Evolutionary conservation across 2,329 filamentous ascomycete genomes (phyloP), one percentile per base, ranked within the genome.

Genomic region (Ophiostoma novo-ulmi): DNA sequence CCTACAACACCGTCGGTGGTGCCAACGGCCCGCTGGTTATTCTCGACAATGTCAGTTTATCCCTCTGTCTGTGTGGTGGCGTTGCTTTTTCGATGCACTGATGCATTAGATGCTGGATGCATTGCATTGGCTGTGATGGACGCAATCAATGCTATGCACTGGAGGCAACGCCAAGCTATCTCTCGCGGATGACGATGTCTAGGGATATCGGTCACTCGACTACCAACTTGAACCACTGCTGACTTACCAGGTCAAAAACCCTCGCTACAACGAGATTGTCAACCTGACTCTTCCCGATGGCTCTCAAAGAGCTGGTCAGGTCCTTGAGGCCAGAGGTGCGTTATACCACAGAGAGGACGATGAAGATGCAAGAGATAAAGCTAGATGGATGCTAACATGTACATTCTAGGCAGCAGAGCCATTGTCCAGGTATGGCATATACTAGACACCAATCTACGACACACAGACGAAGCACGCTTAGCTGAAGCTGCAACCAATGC

Each of bases 1-100:
- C 91, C 78, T 99, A 99, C 88, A 99, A 99, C 85, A 99, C 95
- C 77, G 93, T 99, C 79, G 92, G 93, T 79, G 94, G 94, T 85
- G 90, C 99, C 82, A 99, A 99, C 84, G 95, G 95, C 72, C 95
- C 95, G 77, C 88, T 99, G 81, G 95, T 99, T 79, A 94, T 99
- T 79, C 88, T 99, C 76, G 95, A 98, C 80, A 96, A 97, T 87
- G 94, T 97, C 81, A 76, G 89, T 71, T 13, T 35, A 4, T 58
- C 14, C 65, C 73, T 20, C 5, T 38, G 48, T 31, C 38, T 17
- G n/a, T 3, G 20, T 31, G 3, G 31, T 31, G 38, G 65, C 65
- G 39, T 55, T 52, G 38, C n/a, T 67, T 22, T 39, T 39, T 35
- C 3, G 31, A 31, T 31, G 63, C 58, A 17, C n/a, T 63, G 58